Evolutionary conservation across 2,329 filamentous ascomycete genomes (phyloP), one percentile per base, ranked within the genome.

Genomic region (Monascus ruber): DNA sequence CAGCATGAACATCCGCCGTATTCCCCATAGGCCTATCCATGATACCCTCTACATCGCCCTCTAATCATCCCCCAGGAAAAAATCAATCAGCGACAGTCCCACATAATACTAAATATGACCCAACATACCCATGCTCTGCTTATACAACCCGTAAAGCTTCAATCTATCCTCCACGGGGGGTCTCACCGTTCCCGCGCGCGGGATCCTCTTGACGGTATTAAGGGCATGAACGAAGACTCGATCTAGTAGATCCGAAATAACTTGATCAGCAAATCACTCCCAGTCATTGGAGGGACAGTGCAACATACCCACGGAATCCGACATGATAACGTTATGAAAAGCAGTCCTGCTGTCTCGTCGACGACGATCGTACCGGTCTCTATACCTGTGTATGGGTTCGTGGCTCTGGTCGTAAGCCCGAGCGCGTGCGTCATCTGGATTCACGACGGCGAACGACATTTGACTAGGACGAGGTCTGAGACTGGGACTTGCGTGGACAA

Each of bases 141-240:
- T 98, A 70, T 98, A 98, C 49, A 98, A 74, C 47, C 91, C 91
- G 81, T 98, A 98, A 45, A 98, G 82, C 42, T 84, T 83, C 51
- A 98, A 73, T 42, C 91, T 82, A 56, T 93, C 88, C 44, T 75
- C 71, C 2, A 87, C 77, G 35, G 91, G 91, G 34, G 91, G 91
- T 46, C 91, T 83, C 46, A 85, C 79, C 38, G 86, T 86, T 47
- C 91, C 89, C 11, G 88, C 94, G 58, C 91, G 89, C 52, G 85
- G 85, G 52, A 98, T 93, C 66, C 93, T 93, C 66, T 95, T 95
- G 55, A 98, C 89, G 24, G 91, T 96, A 68, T 94, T 95, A 64
- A 98, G 83, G 49, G 91, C 91, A 77, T 98, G 89, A 62, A 93
- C 89, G 65, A 98, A 98, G 59, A 98, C 91, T 66, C 91, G 83